Evolutionary conservation across 306 rosid species (phyloP), one percentile per base, ranked within the genome.

Genomic region (Cucurbita pepo): DNA sequence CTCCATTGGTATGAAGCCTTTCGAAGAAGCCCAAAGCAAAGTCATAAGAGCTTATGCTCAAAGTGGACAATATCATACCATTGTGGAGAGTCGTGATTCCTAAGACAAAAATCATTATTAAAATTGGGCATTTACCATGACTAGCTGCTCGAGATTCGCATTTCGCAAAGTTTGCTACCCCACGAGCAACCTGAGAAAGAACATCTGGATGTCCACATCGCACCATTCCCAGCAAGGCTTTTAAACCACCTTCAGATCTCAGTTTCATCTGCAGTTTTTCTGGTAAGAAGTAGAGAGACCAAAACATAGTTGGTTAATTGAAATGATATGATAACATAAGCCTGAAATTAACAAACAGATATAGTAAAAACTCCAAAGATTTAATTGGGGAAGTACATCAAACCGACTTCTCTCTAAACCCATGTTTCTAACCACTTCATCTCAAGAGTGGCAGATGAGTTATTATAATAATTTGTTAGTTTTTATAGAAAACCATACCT

Each of bases 121-220:
- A 44, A 56, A 76, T 64, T 16, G 71, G 75, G 61, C 56, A 57
- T 75, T 72, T 78, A 91, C 99, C 97, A 82, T 95, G 99, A 75
- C 72, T 82, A 71, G 92, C 86, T 22, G 92, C 92, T 67, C 99
- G 94, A 47, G 99, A 95, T 77, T 95, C 99, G 76, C 99, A 95
- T 82, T 95, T 95, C 48, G 99, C 99, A 38, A 91, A 95, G 85
- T 95, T 95, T 5, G 99, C 99, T 13, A 95, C 88, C 77, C 99
- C 99, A 72, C 97, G 86, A 45, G 99, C 97, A 57, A 95, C 95
- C 85, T 95, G 99, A 74, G 99, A 86, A 81, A 94, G 97, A 77
- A 94, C 99, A 75, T 95, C 97, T 13, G 99, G 91, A 80, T 95
- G 99, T 57, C 95, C 96, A 75, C 97, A 91, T 84, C 99, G 86